phyloP scores from a whole-genome alignment of 108 stramenopile genomes.

The Stephanodiscus triporus region DNA sequence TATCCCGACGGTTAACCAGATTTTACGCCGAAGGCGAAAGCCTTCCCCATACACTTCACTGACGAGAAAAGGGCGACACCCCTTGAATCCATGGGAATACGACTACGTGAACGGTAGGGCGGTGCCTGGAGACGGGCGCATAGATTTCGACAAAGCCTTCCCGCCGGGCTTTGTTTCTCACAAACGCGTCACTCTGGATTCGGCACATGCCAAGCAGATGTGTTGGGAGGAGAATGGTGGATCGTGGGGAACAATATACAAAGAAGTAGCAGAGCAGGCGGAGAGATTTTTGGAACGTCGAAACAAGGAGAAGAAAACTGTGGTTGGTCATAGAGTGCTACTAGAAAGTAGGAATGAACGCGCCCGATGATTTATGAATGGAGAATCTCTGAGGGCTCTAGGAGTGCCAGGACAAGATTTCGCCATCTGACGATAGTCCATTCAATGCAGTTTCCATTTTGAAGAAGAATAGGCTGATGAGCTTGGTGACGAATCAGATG shows the following conservation, averaged over 20 bases:
- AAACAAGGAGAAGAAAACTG: constrained; percentile 4
- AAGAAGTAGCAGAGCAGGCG: constrained; percentile 49
- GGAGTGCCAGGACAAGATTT: neutral
- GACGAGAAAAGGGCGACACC: constrained; percentile 13
- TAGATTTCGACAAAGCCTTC: constrained; percentile 58
- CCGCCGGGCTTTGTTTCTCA: constrained; percentile 44
- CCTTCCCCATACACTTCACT: constrained; percentile 7
- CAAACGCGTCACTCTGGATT: constrained; percentile 42
- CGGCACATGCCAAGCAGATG: constrained; percentile 60
- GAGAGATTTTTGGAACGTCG: constrained; percentile 19
- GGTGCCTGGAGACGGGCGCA: constrained; percentile 62
- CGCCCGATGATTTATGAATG: neutral
- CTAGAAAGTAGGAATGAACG: neutral
- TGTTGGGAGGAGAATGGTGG: constrained; percentile 61
- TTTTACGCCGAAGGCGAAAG: constrained; percentile 43
- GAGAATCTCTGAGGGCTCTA: neutral
- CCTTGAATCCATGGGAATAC: constrained; percentile 46
- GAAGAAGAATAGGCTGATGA: neutral
- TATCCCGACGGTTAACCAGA: constrained; percentile 59
- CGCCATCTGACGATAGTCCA: neutral
- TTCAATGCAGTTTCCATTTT: neutral
- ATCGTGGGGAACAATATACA: constrained; percentile 32
- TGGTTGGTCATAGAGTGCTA: neutral
- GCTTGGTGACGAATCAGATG: neutral
- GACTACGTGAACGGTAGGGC: constrained; percentile 53